A percentile compares a stretch with the other conserved stretches of the same genome.
Conservation (phyloP, 2,329 filamentous ascomycete species). For the Karstenula rhodostoma region DNA sequence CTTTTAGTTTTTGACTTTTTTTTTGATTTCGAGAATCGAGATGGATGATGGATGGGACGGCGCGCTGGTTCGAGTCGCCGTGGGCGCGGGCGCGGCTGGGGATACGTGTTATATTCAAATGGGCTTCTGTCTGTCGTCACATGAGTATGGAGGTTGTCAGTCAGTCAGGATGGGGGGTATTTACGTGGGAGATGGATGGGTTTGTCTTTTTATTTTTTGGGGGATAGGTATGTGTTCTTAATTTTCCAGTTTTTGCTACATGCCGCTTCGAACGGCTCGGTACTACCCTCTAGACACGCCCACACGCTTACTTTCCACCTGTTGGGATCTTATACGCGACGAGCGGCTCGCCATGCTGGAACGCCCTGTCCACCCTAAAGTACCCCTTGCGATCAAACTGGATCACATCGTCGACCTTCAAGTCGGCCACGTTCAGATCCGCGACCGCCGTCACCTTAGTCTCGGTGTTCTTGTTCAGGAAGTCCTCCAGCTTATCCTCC, state of each 20-base stretch:
- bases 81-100: too few species aligned
- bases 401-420: conserved; percentile 90
- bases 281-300: neutral
- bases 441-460: conserved; percentile 77
- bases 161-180: too few species aligned
- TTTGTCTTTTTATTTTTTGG: too few species aligned
- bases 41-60: too few species aligned
- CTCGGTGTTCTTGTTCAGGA: conserved; percentile 78
- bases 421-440: conserved; percentile 78
- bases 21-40: too few species aligned
- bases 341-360: conserved; percentile 65
- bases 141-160: too few species aligned
- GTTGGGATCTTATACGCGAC: conserved; percentile 76
- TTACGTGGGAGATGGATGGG: too few species aligned
- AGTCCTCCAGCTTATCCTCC: conserved; percentile 83
- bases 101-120: too few species aligned
- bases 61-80: neutral
- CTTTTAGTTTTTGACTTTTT: neutral
- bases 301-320: conserved; percentile 52
- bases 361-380: conserved; percentile 79
- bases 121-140: too few species aligned
- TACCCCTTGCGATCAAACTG: conserved; percentile 95
- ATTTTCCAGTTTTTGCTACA: too few species aligned
- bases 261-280: too few species aligned
- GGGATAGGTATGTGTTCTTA: too few species aligned